Evolutionary conservation across 176 grass and related monocot species (phyloP).

Genomic region (Bromus sterilis): DNA sequence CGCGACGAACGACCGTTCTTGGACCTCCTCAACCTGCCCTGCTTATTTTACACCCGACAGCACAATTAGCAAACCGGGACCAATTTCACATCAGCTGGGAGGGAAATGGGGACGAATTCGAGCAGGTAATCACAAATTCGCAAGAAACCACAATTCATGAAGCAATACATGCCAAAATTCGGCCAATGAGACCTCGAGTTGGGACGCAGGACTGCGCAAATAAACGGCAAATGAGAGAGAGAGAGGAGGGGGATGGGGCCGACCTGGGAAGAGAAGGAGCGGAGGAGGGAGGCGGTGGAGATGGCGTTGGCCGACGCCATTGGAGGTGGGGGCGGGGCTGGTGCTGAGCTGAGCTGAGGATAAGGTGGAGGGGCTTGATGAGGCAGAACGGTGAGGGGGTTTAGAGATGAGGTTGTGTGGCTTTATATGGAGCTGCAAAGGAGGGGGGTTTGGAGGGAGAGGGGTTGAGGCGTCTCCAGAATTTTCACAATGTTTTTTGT

Average conservation of each 20-base stretch:
- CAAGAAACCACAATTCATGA: not conserved
- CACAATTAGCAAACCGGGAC: not conserved
- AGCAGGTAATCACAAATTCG: not conserved
- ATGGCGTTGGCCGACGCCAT: constrained; percentile 59
- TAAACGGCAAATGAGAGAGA: not conserved
- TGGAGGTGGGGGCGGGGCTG: not conserved
- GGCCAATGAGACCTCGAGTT: not conserved
- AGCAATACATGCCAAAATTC: not conserved
- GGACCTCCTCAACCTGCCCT: constrained; percentile 22
- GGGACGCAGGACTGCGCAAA: not conserved
- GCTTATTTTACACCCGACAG: not conserved
- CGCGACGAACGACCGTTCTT: constrained; percentile 20
- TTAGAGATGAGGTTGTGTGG: constrained; percentile 13
- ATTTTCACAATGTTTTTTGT: not conserved
- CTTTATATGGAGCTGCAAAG: not conserved
- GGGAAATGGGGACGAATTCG: not conserved
- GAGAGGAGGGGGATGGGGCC: not conserved
- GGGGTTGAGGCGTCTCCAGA: constrained; percentile 9
- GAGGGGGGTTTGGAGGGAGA: not conserved
- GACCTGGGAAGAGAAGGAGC: constrained; percentile 39
- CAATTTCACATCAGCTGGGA: not conserved
- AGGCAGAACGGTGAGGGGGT: not conserved
- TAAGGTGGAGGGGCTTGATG: constrained; percentile 20
- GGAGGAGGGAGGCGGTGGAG: constrained; percentile 38
- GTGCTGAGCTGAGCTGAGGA: not conserved